Evolutionary conservation across 2,329 filamentous ascomycete species (phyloP).

Genomic region (Beauveria sp.): DNA sequence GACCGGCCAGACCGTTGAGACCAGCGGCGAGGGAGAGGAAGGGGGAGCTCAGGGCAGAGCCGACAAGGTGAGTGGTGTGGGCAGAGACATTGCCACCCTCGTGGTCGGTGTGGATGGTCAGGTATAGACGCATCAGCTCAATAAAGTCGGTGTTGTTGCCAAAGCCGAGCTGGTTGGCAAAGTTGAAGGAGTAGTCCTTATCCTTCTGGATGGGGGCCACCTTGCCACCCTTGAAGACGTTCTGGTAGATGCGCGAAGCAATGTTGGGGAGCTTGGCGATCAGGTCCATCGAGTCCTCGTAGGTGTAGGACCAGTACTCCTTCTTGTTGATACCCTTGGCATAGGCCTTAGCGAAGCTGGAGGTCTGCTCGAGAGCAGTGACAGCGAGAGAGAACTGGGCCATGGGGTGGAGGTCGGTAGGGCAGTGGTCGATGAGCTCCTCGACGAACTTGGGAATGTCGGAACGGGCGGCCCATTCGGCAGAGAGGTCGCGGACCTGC

Average conservation of each 20-base stretch:
- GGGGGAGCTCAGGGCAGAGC: slow-evolving; percentile 90
- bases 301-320: slow-evolving; percentile 99
- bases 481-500: slow-evolving; percentile 96
- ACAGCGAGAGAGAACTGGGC: slow-evolving; percentile 98
- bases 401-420: slow-evolving; percentile 98
- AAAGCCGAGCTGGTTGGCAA: slow-evolving; percentile 98
- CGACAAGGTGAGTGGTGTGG: slow-evolving; percentile 97
- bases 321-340: slow-evolving; percentile 99
- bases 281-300: slow-evolving; percentile 99
- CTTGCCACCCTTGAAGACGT: slow-evolving; percentile 99
- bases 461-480: slow-evolving; percentile 97
- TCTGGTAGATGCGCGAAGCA: slow-evolving; percentile 98
- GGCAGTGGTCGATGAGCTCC: slow-evolving; percentile 99
- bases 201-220: slow-evolving; percentile 93
- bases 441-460: slow-evolving; percentile 96
- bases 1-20: slow-evolving; percentile 95
- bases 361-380: slow-evolving; percentile 96
- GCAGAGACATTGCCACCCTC: slow-evolving; percentile 98
- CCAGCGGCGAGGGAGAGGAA: slow-evolving; percentile 95
- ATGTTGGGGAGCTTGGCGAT: slow-evolving; percentile 99
- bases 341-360: slow-evolving; percentile 95
- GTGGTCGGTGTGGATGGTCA: slow-evolving; percentile 99
- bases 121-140: slow-evolving; percentile 96
- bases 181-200: slow-evolving; percentile 99
- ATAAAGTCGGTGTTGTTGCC: slow-evolving; percentile 92